Conservation (phyloP, 2,329 filamentous ascomycete genomes). For the Cladophialophora psammophila region DNA sequence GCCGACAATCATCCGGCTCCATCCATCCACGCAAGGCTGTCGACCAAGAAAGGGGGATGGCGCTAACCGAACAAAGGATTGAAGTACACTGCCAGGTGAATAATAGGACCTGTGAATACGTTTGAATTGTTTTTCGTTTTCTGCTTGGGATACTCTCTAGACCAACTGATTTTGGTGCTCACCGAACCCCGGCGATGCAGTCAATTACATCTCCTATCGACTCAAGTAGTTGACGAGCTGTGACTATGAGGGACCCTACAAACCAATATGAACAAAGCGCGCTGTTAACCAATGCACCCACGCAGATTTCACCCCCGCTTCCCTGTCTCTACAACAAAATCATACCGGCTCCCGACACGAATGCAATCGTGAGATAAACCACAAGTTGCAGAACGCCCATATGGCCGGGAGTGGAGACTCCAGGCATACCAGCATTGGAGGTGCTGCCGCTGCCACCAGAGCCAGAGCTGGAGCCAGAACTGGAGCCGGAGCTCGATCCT, state of each 20-base stretch:
- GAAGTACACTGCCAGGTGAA: not conserved
- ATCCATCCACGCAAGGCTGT: not conserved
- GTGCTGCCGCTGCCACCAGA: constrained; percentile 43
- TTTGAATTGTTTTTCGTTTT: constrained; percentile 14
- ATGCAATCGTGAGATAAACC: constrained; percentile 53
- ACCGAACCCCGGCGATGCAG: constrained; percentile 25
- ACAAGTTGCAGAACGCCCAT: constrained; percentile 52
- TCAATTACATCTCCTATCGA: constrained; percentile 14
- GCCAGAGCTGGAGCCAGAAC: constrained; percentile 38
- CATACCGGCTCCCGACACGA: constrained; percentile 56
- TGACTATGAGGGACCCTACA: constrained; percentile 12
- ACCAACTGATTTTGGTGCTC: constrained; percentile 20
- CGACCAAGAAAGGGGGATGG: no score
- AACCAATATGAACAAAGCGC: constrained; percentile 22
- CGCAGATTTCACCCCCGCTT: not conserved
- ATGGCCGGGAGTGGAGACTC: constrained; percentile 34
- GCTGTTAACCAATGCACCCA: constrained; percentile 6
- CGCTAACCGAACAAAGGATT: not conserved
- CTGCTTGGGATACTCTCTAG: constrained; percentile 10
- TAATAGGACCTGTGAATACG: not conserved
- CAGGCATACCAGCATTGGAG: constrained; percentile 35
- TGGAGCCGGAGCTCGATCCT: constrained; percentile 33
- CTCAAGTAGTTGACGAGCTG: not conserved
- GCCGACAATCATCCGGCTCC: not conserved
- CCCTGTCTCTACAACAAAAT: constrained; percentile 52